Conservation (phyloP, 441 rosid species). For the Brassica balearica region DNA sequence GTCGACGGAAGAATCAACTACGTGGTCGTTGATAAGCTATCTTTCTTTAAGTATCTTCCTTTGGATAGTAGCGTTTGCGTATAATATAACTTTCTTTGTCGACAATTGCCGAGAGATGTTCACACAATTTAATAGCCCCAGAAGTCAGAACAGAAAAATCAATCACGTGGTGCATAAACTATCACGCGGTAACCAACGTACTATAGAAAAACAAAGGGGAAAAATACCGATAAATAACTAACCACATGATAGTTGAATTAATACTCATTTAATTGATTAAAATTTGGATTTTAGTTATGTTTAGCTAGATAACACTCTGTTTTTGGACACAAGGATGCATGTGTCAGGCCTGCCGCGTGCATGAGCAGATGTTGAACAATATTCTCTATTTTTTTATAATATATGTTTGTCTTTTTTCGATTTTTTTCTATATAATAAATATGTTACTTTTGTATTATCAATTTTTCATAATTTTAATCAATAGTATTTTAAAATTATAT, state of each 20-base stretch:
- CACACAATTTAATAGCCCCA: constrained; percentile 15
- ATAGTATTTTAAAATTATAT: too few species aligned
- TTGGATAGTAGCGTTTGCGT: constrained; percentile 37
- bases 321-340: constrained; percentile 10
- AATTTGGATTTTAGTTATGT: neutral
- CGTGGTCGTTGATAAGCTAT: constrained; percentile 47
- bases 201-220: neutral
- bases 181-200: neutral
- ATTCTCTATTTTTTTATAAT: too few species aligned
- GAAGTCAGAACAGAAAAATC: constrained; percentile 14
- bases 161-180: constrained; percentile 25
- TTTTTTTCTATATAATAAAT: too few species aligned
- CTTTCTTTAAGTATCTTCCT: constrained; percentile 8
- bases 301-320: too few species aligned
- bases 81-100: constrained; percentile 15
- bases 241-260: neutral
- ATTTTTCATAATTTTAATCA: too few species aligned
- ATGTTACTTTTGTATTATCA: too few species aligned
- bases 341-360: neutral
- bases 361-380: neutral
- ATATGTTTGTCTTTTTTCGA: too few species aligned
- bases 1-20: constrained; percentile 36
- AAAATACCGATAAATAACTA: neutral
- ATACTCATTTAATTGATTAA: neutral
- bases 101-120: constrained; percentile 5